Evolutionary conservation across 495 filamentous ascomycete species (phyloP).

Genomic region (Penicillium cosmopolitanum): DNA sequence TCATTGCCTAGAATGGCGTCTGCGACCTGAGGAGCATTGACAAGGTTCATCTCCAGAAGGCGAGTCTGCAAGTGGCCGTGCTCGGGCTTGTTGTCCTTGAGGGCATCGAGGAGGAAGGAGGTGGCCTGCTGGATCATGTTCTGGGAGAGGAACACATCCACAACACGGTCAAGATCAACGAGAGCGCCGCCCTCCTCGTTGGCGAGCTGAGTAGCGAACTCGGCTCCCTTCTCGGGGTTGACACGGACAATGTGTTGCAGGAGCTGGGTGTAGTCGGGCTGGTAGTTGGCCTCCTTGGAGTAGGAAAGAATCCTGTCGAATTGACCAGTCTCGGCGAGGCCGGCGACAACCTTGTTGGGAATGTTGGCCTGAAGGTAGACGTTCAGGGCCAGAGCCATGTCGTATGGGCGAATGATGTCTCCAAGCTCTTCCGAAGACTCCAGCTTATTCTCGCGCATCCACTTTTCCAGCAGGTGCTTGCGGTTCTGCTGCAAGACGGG

Average conservation of each 20-base stretch:
- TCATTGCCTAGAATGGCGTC: slow-evolving; percentile 97
- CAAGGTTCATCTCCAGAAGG: slow-evolving; percentile 95
- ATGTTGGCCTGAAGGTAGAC: slow-evolving; percentile 90
- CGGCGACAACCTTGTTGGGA: slow-evolving; percentile 89
- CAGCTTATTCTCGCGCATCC: slow-evolving; percentile 93
- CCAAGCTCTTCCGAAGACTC: slow-evolving; percentile 94
- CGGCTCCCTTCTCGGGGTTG: slow-evolving; percentile 91
- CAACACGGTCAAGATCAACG: slow-evolving; percentile 91
- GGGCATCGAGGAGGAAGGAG: slow-evolving; percentile 91
- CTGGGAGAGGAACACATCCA: slow-evolving; percentile 96
- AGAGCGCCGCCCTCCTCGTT: slow-evolving; percentile 82
- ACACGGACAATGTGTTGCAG: slow-evolving; percentile 90
- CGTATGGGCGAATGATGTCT: slow-evolving; percentile 88
- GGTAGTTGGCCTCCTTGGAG: slow-evolving; percentile 78
- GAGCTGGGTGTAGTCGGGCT: slow-evolving; percentile 87
- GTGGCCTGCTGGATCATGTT: slow-evolving; percentile 98
- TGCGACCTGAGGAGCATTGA: slow-evolving; percentile 95
- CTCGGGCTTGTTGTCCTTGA: slow-evolving; percentile 93
- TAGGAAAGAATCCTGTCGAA: slow-evolving; percentile 96
- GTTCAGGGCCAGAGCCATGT: slow-evolving; percentile 77
- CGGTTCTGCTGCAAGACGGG: slow-evolving; percentile 91
- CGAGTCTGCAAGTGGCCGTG: slow-evolving; percentile 92
- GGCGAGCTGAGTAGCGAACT: slow-evolving; percentile 87
- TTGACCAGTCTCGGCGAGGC: slow-evolving; percentile 91
- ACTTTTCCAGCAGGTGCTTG: slow-evolving; percentile 96